A percentile compares a stretch with the other conserved stretches of the same genome.
Evolutionary conservation across 176 grass and related monocot genomes (phyloP).

Genomic region (Triticum dicoccoides): DNA sequence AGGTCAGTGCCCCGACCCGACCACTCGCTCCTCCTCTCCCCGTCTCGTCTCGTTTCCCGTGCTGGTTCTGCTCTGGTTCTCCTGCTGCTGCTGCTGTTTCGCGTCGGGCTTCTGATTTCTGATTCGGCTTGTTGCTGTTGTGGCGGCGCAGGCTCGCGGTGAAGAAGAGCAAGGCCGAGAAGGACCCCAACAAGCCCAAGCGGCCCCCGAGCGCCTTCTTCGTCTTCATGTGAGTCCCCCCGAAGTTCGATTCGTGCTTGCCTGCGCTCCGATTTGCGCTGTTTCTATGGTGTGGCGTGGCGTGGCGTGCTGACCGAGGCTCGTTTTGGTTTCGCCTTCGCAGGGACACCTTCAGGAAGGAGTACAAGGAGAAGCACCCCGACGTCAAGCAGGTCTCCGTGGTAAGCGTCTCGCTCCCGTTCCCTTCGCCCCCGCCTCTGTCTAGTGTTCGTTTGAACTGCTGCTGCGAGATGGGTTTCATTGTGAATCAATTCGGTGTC

Average conservation of each 20-base stretch:
- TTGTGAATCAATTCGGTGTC: not conserved
- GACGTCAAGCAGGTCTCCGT: constrained; percentile 70
- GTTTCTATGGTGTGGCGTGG: not conserved
- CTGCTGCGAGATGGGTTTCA: fast-evolving
- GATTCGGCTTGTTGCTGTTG: not conserved
- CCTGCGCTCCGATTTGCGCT: not conserved
- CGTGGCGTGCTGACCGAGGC: not conserved
- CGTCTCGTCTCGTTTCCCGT: not conserved
- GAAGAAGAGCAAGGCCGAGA: constrained; percentile 64
- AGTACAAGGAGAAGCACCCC: constrained; percentile 84
- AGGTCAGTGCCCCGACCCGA: constrained; percentile 22
- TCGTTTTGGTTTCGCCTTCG: not conserved
- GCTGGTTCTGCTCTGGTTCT: too few relatives aligned
- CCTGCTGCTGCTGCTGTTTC: not conserved
- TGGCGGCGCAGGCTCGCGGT: constrained; percentile 42
- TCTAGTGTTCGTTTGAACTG: not conserved
- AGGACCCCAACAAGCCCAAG: constrained; percentile 95
- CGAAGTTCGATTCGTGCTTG: too few relatives aligned
- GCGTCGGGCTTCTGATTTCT: not conserved
- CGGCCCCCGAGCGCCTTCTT: constrained; percentile 82
- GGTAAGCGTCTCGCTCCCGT: constrained; percentile 23
- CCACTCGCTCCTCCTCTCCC: not conserved
- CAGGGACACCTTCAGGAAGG: constrained; percentile 90
- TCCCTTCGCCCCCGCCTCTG: not conserved
- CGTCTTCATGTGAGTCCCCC: constrained; percentile 65